Evolutionary conservation across 257 asterid genomes (phyloP), one percentile per base, ranked within the genome.

Genomic region (Salvia rosmarinus): DNA sequence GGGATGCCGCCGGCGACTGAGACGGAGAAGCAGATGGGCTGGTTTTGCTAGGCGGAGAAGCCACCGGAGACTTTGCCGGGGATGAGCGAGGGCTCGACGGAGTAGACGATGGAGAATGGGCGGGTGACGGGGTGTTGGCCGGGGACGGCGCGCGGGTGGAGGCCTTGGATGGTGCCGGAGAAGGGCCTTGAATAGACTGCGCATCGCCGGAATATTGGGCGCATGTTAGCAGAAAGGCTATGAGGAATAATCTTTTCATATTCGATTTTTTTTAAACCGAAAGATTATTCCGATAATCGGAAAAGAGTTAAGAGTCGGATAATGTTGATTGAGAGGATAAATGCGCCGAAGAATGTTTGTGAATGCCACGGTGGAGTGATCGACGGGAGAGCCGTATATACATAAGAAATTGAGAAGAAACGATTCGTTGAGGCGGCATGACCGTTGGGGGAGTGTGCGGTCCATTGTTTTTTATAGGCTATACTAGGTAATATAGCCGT

Each of bases 101-200:
- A 40, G 85, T 21, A 77, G 70, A 25, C 1, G 70, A 40, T 34
- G 95, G 92, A 21, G 89, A 21, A 42, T 68, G 67, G 4, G 77
- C 69, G 21, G 86, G 87, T 4, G 85, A 19, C 25, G 42, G 71
- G 13, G 82, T 8, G 16, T 34, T 64, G 0, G 70, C 5, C 30
- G 86, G 81, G 0, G 85, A 69, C 67, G 82, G 82, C 51, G 83
- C 63, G 49, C 61, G 14, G 6, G 67, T 10, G 32, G 69, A 9
- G 56, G 81, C n/a, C 23, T 47, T 19, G 1, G 81, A 40, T 10
- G 96, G 95, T 3, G 96, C 74, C 1, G 75, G 89, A 59, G 90
- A 79, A 75, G 97, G 97, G 50, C 90, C 79, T 70, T 70, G 62
- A 35, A 79, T 20, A 42, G 50, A 12, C 76, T 90, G 96, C 1